Conservation (phyloP, 495 filamentous ascomycete species). For the Aspergillus affinis region DNA sequence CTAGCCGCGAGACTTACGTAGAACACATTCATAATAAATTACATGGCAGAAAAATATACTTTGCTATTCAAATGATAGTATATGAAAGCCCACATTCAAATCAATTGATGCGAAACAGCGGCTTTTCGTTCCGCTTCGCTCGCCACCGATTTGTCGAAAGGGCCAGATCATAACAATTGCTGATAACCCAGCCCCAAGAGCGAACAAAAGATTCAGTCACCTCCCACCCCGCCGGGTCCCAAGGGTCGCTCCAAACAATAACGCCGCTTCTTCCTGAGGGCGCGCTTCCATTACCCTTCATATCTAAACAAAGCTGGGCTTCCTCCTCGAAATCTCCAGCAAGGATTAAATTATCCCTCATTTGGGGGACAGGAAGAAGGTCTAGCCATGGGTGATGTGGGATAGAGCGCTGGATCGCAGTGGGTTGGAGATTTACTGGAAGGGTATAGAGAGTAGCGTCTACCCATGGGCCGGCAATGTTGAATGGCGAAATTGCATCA, state of each 20-base stretch:
- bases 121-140: conserved; percentile 30
- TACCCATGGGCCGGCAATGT: conserved; percentile 1
- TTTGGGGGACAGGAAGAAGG: conserved; percentile 34
- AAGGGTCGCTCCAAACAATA: conserved; percentile 47
- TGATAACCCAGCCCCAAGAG: conserved; percentile 42
- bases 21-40: too few relatives aligned
- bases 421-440: conserved; percentile 38
- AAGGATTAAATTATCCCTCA: conserved; percentile 38
- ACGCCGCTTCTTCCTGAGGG: conserved; percentile 23
- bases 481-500: conserved; percentile 31
- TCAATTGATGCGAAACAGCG: conserved; percentile 14
- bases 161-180: conserved; percentile 36
- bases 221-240: conserved; percentile 44
- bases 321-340: conserved; percentile 40
- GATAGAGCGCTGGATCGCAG: conserved; percentile 34
- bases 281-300: conserved; percentile 26
- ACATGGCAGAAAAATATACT: too few relatives aligned
- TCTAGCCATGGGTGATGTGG: conserved; percentile 44
- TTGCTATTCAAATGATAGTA: too few relatives aligned
- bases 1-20: too few relatives aligned
- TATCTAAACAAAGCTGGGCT: conserved; percentile 41
- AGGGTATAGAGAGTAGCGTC: conserved; percentile 8
- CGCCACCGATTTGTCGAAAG: conserved; percentile 46
- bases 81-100: too few relatives aligned
- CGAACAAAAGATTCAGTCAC: conserved; percentile 37